Evolutionary conservation across 2,329 filamentous ascomycete species (phyloP).

Genomic region (Magnaporthiopsis incrustans): DNA sequence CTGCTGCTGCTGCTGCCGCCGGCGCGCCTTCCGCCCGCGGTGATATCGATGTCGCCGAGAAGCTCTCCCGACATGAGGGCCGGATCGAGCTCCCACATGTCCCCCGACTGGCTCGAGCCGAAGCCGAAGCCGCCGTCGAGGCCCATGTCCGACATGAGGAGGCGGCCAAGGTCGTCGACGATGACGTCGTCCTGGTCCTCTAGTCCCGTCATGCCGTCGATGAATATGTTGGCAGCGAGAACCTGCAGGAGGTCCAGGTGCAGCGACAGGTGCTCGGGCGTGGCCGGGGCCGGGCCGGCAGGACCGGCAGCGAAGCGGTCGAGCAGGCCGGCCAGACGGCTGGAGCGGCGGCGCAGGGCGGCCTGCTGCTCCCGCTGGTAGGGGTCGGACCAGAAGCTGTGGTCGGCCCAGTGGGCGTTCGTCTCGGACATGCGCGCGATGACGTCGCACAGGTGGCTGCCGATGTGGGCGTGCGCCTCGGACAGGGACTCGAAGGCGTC

Average conservation of each 20-base stretch:
- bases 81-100: conserved; percentile 2
- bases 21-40: neutral
- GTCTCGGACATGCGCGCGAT: conserved; percentile 16
- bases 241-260: conserved; percentile 16
- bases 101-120: neutral
- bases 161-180: neutral
- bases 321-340: conserved; percentile 12
- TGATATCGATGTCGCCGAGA: neutral
- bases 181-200: neutral
- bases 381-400: conserved; percentile 15
- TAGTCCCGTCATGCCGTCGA: conserved; percentile 8
- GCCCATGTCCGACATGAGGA: neutral
- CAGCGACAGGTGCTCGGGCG: conserved; percentile 11
- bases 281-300: conserved; percentile 9
- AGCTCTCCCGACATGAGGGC: neutral
- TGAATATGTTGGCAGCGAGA: conserved; percentile 14
- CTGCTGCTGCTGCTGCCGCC: neutral
- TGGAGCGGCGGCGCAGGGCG: conserved; percentile 12
- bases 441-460: conserved; percentile 14
- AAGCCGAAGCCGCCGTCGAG: neutral
- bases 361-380: conserved; percentile 15
- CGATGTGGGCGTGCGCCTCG: conserved; percentile 12
- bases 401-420: neutral
- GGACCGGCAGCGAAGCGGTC: conserved; percentile 11
- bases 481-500: conserved; percentile 9